Evolutionary conservation across 768 basidiomycete genomes (phyloP).

Genomic region (Aureoboletus auriporus): DNA sequence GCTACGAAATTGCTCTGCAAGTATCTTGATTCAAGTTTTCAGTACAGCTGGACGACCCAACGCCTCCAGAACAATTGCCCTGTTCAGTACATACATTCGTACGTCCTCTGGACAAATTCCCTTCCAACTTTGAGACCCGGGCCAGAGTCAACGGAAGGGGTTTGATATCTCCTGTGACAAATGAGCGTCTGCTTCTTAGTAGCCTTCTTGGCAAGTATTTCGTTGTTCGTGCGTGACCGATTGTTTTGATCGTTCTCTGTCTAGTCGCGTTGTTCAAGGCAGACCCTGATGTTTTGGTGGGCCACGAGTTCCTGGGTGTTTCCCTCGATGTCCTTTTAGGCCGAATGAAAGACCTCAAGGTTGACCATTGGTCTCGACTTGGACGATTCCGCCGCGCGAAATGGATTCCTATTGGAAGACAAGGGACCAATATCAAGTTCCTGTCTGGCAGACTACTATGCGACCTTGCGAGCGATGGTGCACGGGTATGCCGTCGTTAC

Average conservation of each 20-base stretch:
- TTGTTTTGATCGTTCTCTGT: neutral
- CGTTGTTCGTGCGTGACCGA: neutral
- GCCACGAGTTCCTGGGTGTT: constrained; percentile 90
- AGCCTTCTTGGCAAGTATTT: constrained; percentile 63
- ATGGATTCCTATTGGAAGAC: constrained; percentile 78
- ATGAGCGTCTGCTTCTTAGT: constrained; percentile 84
- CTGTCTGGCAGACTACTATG: constrained; percentile 83
- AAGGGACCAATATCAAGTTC: constrained; percentile 81
- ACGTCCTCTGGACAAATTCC: constrained; percentile 84
- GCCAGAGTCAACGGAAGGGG: constrained; percentile 65
- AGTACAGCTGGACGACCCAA: constrained; percentile 91
- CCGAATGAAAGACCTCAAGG: constrained; percentile 86
- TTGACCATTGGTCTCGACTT: constrained; percentile 91
- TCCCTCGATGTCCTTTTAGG: constrained; percentile 87
- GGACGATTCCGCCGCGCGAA: constrained; percentile 83
- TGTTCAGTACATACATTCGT: constrained; percentile 86
- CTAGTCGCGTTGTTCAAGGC: constrained; percentile 73
- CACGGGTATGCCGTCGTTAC: constrained; percentile 56
- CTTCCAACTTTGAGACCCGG: constrained; percentile 72
- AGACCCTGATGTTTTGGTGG: constrained; percentile 93
- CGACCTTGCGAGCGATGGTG: constrained; percentile 91
- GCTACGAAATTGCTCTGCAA: neutral
- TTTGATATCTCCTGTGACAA: constrained; percentile 65
- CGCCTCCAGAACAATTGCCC: constrained; percentile 81
- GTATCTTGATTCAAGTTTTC: constrained; percentile 1